Evolutionary conservation across 192 early-diverging fungal genomes (phyloP).

Genomic region (Diversispora epigaea): DNA sequence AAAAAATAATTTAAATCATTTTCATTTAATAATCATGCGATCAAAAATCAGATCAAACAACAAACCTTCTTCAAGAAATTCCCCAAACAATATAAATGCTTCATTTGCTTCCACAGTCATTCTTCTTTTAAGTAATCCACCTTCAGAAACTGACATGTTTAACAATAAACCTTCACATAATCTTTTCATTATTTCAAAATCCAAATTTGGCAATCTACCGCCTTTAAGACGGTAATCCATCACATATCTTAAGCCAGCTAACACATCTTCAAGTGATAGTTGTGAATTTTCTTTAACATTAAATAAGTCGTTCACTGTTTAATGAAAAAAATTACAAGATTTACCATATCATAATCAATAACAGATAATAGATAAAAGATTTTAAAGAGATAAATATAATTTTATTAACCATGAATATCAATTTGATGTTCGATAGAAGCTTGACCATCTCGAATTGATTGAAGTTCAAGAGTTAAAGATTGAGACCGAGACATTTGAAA

Average conservation of each 20-base stretch:
- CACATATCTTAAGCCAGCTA: slow-evolving; percentile 88
- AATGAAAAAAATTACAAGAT: background rate
- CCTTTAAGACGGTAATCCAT: slow-evolving; percentile 91
- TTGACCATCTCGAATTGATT: slow-evolving; percentile 56
- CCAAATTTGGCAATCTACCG: slow-evolving; percentile 79
- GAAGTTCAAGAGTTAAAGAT: slow-evolving; percentile 35
- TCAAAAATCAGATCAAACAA: background rate
- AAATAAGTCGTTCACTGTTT: slow-evolving; percentile 76
- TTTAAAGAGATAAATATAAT: background rate
- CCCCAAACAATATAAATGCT: slow-evolving; percentile 91
- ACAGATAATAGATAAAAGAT: background rate
- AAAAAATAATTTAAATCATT: background rate
- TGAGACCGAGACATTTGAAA: background rate
- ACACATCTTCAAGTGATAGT: slow-evolving; percentile 75
- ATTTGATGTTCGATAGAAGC: slow-evolving; percentile 67
- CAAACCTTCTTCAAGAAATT: slow-evolving; percentile 83
- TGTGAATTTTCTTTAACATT: slow-evolving; percentile 67
- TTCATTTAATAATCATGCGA: background rate
- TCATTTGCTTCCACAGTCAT: slow-evolving; percentile 77
- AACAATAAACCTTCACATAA: slow-evolving; percentile 83
- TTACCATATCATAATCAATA: background rate
- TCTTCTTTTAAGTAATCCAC: slow-evolving; percentile 58
- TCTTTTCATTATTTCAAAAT: slow-evolving; percentile 78
- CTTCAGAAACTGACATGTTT: slow-evolving; percentile 67
- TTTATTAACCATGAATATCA: slow-evolving; percentile 47